Percentiles rank a stretch among this genome's conserved stretches.
Evolutionary conservation across 2,329 filamentous ascomycete genomes (phyloP).

Genomic region (Colletotrichum tabaci): DNA sequence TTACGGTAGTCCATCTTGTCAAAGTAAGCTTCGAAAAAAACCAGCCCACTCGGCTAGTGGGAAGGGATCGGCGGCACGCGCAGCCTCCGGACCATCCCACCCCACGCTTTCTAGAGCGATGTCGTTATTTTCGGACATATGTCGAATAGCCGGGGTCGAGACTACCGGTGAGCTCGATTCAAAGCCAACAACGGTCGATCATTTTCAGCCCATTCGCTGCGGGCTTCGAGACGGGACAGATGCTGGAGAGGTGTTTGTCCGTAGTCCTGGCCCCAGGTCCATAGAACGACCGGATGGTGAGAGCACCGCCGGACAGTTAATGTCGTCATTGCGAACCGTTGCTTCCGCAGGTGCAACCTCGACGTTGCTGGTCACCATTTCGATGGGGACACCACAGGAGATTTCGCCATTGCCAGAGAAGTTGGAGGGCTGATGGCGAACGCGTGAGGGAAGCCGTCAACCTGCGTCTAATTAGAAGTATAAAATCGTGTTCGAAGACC

Average conservation of each 20-base stretch:
- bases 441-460: not conserved
- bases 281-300: conserved; percentile 4
- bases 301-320: conserved; percentile 19
- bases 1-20: conserved; percentile 6
- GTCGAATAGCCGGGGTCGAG: conserved; percentile 36
- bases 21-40: conserved; percentile 17
- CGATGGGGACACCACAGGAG: not conserved
- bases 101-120: conserved; percentile 31
- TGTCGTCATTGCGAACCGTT: conserved; percentile 34
- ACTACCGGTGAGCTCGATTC: conserved; percentile 1
- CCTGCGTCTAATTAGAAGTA: not conserved
- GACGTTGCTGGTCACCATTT: not conserved
- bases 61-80: conserved; percentile 10
- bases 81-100: conserved; percentile 8
- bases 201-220: not conserved
- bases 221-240: not conserved
- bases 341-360: not conserved
- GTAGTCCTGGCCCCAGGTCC: not conserved
- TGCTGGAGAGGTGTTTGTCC: not conserved
- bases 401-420: conserved; percentile 19
- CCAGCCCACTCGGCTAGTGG: not conserved
- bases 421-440: not conserved
- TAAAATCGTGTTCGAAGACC: not conserved
- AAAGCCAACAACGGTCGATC: conserved; percentile 14
- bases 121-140: conserved; percentile 40